Percentiles rank a stretch among this genome's conserved stretches.
Evolutionary conservation across 129 eudicot species (phyloP).

Genomic region (Daucus carota): DNA sequence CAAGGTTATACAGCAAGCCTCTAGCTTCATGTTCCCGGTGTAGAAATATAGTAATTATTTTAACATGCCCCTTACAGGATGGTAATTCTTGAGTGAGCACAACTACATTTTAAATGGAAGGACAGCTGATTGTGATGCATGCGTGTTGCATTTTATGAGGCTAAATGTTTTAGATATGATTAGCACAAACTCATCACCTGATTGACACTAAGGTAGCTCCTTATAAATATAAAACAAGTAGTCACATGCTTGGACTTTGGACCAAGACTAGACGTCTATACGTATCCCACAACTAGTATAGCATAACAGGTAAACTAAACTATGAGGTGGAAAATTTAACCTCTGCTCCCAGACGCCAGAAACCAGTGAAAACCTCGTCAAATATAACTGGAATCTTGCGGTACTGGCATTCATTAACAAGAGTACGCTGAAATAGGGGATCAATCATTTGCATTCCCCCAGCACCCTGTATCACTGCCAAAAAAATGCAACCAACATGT

Average conservation of each 20-base stretch:
- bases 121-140: neutral
- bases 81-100: neutral
- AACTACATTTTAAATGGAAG: neutral
- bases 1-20: neutral
- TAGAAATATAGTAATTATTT: neutral
- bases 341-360: slow-evolving; percentile 97
- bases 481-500: slow-evolving; percentile 2
- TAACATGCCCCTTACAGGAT: neutral
- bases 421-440: slow-evolving; percentile 82
- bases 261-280: neutral
- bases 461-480: slow-evolving; percentile 83
- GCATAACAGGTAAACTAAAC: neutral
- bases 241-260: neutral
- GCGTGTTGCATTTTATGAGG: neutral
- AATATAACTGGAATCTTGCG: slow-evolving; percentile 83
- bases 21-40: neutral
- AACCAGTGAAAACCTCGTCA: slow-evolving; percentile 96
- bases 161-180: neutral
- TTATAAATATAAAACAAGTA: neutral
- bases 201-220: neutral
- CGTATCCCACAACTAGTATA: neutral
- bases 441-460: slow-evolving; percentile 98
- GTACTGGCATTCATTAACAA: slow-evolving; percentile 64
- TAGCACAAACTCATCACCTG: neutral
- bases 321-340: slow-evolving; percentile 25